A percentile compares a stretch with the other conserved stretches of the same genome.
Evolutionary conservation across 164 flowering plant species (phyloP).

Genomic region (Stephania japonica): DNA sequence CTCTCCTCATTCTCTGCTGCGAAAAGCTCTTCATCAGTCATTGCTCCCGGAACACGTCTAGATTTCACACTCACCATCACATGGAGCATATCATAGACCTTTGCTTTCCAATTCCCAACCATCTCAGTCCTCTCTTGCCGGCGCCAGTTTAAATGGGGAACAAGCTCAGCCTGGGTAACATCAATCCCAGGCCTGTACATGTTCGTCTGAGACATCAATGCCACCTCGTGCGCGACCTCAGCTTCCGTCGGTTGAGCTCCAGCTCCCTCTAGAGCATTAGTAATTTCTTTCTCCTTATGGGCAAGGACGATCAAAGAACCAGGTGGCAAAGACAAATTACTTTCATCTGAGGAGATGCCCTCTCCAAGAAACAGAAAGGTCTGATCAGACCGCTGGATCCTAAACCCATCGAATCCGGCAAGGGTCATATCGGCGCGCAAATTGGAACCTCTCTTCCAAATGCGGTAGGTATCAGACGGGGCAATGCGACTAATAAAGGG

Average conservation of each 20-base stretch:
- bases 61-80: slow-evolving; percentile 98
- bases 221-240: slow-evolving; percentile 96
- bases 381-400: slow-evolving; percentile 93
- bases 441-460: slow-evolving; percentile 97
- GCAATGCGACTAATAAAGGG: slow-evolving; percentile 97
- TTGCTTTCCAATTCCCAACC: slow-evolving; percentile 96
- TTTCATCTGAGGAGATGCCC: slow-evolving; percentile 64
- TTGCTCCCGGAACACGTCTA: slow-evolving; percentile 95
- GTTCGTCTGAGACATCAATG: slow-evolving; percentile 97
- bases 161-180: slow-evolving; percentile 96
- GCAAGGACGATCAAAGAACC: slow-evolving; percentile 92
- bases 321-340: slow-evolving; percentile 53
- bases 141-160: slow-evolving; percentile 93
- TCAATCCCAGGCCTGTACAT: slow-evolving; percentile 99
- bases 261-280: slow-evolving; percentile 96
- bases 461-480: slow-evolving; percentile 94
- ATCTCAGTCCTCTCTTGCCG: slow-evolving; percentile 91
- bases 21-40: slow-evolving; percentile 99
- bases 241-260: slow-evolving; percentile 87
- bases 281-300: slow-evolving; percentile 93
- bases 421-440: slow-evolving; percentile 99
- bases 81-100: slow-evolving; percentile 94
- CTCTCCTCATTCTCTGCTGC: slow-evolving; percentile 76
- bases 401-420: slow-evolving; percentile 97
- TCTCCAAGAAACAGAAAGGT: slow-evolving; percentile 94